Base-by-base conservation (phyloP, 1,139 yeast genomes). In the Yamadazyma pseudoaaseri region DNA sequence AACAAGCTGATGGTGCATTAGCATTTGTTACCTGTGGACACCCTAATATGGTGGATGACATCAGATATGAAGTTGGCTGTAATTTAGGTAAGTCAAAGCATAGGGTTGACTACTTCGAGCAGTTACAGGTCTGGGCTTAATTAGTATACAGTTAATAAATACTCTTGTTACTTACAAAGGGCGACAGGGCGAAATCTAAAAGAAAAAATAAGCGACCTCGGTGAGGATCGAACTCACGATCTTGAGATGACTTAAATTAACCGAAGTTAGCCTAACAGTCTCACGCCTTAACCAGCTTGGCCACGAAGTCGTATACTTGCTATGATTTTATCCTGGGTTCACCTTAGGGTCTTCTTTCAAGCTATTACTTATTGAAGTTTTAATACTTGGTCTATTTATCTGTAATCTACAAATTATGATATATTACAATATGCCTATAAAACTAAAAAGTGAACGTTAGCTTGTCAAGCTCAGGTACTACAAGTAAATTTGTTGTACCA, bases 391-490 rank as follows among this genome's bases (percentile, higher is more conserved):
- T n/a, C n/a, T n/a, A n/a, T n/a, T n/a, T n/a, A n/a, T n/a, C n/a
- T n/a, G n/a, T n/a, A n/a, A n/a, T n/a, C n/a, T n/a, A n/a, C n/a
- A n/a, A n/a, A n/a, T n/a, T n/a, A n/a, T n/a, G n/a, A n/a, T n/a
- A n/a, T n/a, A n/a, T n/a, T n/a, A n/a, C n/a, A n/a, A n/a, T 18
- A 18, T 18, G 10, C 10, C 9, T 18, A 18, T 7, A 18, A 7
- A 7, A 25, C 18, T 58, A 80, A 51, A 81, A 78, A 1, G 81
- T 60, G 42, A 80, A 75, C 1, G 83, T 76, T 6, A 81, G 70
- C 43, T 76, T 71, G 38, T 80, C 81, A 22, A 76, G 55, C 39
- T 81, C 87, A 0, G 92, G 86, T 2, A 84, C 83, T n/a, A 87
- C 81, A 35, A 84, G 62, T 3, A 86, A 61, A 0, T 82, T 71